Evolutionary conservation across 2,329 filamentous ascomycete species (phyloP).

Genomic region (Cordyceps fumosorosea): DNA sequence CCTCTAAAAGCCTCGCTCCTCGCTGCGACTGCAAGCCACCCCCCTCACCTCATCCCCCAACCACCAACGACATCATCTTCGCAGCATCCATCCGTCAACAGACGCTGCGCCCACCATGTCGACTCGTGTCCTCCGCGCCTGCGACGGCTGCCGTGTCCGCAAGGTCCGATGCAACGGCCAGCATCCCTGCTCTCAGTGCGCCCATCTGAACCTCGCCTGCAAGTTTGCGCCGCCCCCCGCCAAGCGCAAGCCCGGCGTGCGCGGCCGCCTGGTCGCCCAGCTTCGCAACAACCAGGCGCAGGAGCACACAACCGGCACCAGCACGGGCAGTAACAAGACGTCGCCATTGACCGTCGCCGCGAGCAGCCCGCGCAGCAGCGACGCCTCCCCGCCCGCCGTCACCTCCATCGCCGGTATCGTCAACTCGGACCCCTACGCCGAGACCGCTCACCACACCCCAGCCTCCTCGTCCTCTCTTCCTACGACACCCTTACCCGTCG

Average conservation of each 20-base stretch:
- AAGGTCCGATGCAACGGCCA: constrained; percentile 32
- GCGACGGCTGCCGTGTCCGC: constrained; percentile 32
- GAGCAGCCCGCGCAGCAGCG: not conserved
- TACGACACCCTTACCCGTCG: constrained; percentile 3
- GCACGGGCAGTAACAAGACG: not conserved
- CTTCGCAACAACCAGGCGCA: constrained; percentile 21
- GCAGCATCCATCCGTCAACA: not conserved
- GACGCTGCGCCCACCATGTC: not conserved
- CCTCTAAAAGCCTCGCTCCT: not conserved
- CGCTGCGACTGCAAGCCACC: not conserved
- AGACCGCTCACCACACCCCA: constrained; percentile 1
- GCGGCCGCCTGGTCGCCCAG: constrained; percentile 30
- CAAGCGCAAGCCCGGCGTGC: constrained; percentile 29
- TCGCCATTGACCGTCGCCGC: not conserved
- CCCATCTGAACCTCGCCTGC: constrained; percentile 28
- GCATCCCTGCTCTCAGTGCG: constrained; percentile 30
- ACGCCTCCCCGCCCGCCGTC: constrained; percentile 16
- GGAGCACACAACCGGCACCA: not conserved
- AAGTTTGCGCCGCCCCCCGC: constrained; percentile 26
- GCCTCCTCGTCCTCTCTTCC: not conserved
- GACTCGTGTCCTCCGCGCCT: constrained; percentile 21
- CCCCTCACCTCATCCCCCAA: not conserved
- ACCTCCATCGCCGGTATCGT: constrained; percentile 23
- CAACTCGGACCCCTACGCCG: constrained; percentile 12
- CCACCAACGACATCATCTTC: not conserved